These are phyloP conservation scores for Calonectria crousiana DNA, from an alignment of 2,329 filamentous ascomycete species.

Conservation along the genomic window DNA sequence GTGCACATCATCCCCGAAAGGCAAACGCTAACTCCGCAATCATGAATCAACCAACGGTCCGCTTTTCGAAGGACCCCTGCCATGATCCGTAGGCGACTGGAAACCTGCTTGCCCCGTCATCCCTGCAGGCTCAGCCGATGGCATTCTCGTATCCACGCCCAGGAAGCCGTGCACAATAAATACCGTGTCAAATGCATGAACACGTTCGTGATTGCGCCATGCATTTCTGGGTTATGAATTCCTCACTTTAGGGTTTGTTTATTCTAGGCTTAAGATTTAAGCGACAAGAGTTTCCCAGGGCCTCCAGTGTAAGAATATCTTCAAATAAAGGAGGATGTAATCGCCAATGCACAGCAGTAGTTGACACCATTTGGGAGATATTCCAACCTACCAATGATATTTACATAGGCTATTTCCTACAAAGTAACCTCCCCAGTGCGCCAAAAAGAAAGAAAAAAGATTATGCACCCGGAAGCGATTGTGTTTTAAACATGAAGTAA, in stretches of 20 bases:
- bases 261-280: not conserved
- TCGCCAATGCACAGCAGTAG: too few relatives aligned
- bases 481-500: not conserved
- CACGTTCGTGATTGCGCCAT: not conserved
- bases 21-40: not conserved
- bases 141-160: not conserved
- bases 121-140: not conserved
- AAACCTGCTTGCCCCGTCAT: not conserved
- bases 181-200: not conserved
- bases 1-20: not conserved
- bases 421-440: too few relatives aligned
- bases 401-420: not conserved
- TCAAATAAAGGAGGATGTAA: not conserved
- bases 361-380: not conserved
- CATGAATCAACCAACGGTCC: not conserved
- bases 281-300: too few relatives aligned
- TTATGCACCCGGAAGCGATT: not conserved
- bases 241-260: not conserved
- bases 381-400: not conserved
- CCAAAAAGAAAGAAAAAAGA: not conserved
- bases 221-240: not conserved
- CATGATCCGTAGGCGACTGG: not conserved
- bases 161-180: not conserved
- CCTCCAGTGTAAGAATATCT: not conserved
- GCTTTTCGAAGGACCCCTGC: not conserved